Percentiles rank a stretch among this genome's conserved stretches.
Conservation (phyloP, 768 basidiomycete species). For the Mrakia blollopis region DNA sequence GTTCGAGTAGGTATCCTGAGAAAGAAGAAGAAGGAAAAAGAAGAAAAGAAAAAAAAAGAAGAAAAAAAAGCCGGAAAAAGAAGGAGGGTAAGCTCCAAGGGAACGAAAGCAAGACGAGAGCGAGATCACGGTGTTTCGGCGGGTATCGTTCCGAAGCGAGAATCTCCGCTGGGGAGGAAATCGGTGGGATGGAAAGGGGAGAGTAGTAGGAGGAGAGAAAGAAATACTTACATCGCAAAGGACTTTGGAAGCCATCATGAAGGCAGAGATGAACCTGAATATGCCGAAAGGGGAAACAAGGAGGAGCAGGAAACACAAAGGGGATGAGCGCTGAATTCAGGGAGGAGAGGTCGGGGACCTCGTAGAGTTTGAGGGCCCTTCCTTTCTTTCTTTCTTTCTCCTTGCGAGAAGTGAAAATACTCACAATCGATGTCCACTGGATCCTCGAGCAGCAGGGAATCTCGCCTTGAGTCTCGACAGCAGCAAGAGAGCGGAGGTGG, state of each 20-base stretch:
- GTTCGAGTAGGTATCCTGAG: constrained; percentile 77
- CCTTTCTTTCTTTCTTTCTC: not conserved
- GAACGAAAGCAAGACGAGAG: not conserved
- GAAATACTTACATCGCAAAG: constrained; percentile 58
- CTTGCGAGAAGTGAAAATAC: constrained; percentile 37
- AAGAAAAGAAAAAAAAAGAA: too few species aligned
- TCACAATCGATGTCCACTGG: constrained; percentile 72
- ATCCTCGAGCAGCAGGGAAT: constrained; percentile 82
- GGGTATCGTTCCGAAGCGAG: not conserved
- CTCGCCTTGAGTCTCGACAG: constrained; percentile 79
- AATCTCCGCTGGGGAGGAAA: not conserved
- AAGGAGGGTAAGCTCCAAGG: too few species aligned
- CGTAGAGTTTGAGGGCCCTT: not conserved
- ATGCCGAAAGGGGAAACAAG: not conserved
- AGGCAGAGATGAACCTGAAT: constrained; percentile 55
- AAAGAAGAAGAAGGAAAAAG: not conserved
- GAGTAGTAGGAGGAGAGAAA: not conserved
- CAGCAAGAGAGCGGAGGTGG: constrained; percentile 62
- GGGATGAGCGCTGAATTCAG: not conserved
- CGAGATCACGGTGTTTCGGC: not conserved
- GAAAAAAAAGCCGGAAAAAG: too few species aligned
- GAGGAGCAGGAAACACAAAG: not conserved
- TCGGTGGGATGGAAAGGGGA: not conserved
- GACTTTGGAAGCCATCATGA: constrained; percentile 51
- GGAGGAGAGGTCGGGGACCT: not conserved